phyloP scores from a whole-genome alignment of 2,329 filamentous ascomycete genomes.

The Seiridium cupressi region DNA sequence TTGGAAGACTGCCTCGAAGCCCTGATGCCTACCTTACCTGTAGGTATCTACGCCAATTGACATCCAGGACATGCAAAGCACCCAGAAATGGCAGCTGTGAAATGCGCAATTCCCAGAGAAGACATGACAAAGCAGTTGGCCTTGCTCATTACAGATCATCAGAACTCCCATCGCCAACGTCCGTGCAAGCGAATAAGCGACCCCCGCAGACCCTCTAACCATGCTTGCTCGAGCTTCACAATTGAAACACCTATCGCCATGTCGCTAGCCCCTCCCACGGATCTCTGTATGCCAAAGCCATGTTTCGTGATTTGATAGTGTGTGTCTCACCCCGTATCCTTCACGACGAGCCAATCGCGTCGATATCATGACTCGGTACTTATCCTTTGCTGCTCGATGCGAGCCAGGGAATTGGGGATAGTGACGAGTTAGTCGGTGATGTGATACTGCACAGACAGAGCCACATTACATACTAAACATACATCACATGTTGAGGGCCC shows the following conservation, averaged over 20 bases:
- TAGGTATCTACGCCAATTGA: no score
- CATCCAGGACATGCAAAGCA: no score
- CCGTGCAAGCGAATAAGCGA: neutral
- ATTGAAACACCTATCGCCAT: neutral
- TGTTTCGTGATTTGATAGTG: neutral
- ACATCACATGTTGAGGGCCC: neutral
- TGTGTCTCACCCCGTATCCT: conserved; percentile 2
- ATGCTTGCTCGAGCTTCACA: neutral
- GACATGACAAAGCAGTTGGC: no score
- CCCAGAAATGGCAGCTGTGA: no score
- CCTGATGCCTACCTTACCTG: no score
- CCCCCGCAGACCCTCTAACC: neutral
- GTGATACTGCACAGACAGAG: neutral
- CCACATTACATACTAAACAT: neutral
- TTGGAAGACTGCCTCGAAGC: no score
- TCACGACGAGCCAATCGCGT: conserved; percentile 13
- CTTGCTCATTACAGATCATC: no score
- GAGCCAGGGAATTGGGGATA: neutral
- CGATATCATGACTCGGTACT: neutral
- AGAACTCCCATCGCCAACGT: no score
- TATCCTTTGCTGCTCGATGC: neutral
- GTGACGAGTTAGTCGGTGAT: neutral
- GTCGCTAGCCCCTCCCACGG: neutral
- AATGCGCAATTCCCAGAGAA: no score
- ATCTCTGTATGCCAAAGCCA: neutral